Base-by-base conservation (phyloP, 345 rosid genomes). In the Hibiscus mutabilis region DNA sequence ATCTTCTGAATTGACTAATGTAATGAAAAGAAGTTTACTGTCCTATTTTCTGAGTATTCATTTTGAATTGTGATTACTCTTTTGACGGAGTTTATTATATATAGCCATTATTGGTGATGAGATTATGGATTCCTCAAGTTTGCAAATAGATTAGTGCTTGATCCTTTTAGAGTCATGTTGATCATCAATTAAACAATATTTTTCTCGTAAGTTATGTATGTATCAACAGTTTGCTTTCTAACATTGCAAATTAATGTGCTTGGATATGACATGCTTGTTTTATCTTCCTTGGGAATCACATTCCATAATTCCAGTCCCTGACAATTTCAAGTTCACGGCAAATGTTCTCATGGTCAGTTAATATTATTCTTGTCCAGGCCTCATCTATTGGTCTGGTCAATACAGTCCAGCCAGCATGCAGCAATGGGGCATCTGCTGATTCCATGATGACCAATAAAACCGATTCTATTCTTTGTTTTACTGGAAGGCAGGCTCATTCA, bases 401-500 rank as follows among this genome's bases (percentile, higher is more conserved):
- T 53, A 66, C 82, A 18, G 66, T 68, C 69, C 94, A 87, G 78
- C 95, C 95, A 56, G 84, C 89, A 33, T 82, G 84, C 60, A 91
- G 97, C 82, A 85, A 83, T 68, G 88, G 81, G 31, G 95, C 91
- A 66, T 94, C 98, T 49, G 90, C 84, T 60, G 96, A 91, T 76
- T 94, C 96, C 16, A 78, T 87, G 80, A 86, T 86, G 91, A 89
- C 97, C 74, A 68, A 91, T 49, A 92, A 92, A 86, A 95, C 99
- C 3, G 99, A 95, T 77, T 89, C 99, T 33, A 60, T 90, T 64
- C 81, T 88, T 27, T 83, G 91, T 83, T 86, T 85, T 52, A 71
- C 82, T 1, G 59, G 83, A 5, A 85, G 82, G 75, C 91, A 79
- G 68, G 81, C 83, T 27, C 93, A 84, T 73, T 87, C 97, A 14